A percentile compares a stretch with the other conserved stretches of the same genome.
Evolutionary conservation across 176 grass and related monocot species (phyloP).

Genomic region (Metroxylon sagu): DNA sequence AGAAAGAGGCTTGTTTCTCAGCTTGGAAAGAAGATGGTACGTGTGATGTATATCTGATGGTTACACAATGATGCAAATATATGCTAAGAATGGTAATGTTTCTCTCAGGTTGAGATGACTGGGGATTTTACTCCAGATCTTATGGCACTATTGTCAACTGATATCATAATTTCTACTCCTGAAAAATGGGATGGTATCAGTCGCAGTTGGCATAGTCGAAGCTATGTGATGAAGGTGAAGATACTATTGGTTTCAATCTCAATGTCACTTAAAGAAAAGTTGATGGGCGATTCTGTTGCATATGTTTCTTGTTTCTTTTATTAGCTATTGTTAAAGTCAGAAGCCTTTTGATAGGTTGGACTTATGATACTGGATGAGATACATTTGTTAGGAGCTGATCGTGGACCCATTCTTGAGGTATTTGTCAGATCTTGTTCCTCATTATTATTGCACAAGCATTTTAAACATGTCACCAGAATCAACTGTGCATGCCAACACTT

Average conservation of each 20-base stretch:
- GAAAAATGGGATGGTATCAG: slow-evolving; percentile 99
- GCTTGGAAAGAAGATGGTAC: slow-evolving; percentile 95
- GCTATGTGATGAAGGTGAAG: slow-evolving; percentile 91
- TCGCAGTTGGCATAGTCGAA: slow-evolving; percentile 87
- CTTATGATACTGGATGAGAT: slow-evolving; percentile 99
- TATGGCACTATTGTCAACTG: slow-evolving; percentile 76
- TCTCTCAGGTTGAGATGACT: slow-evolving; percentile 90
- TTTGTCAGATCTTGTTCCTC: too few species aligned
- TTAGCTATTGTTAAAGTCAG: slow-evolving; percentile 8
- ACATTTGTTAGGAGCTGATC: slow-evolving; percentile 93
- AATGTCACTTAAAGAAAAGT: too few species aligned
- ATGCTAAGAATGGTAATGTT: slow-evolving; percentile 16
- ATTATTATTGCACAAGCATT: too few species aligned
- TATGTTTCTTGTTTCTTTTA: slow-evolving; percentile 1
- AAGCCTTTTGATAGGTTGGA: slow-evolving; percentile 50
- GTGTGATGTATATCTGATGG: background rate
- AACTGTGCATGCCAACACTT: too few species aligned
- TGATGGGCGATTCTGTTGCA: too few species aligned
- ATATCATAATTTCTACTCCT: slow-evolving; percentile 98
- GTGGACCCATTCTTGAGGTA: slow-evolving; percentile 98
- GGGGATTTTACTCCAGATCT: slow-evolving; percentile 95
- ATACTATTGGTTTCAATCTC: background rate
- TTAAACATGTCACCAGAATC: too few species aligned
- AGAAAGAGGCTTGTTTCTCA: slow-evolving; percentile 69
- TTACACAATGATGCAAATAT: background rate